A percentile compares a stretch with the other conserved stretches of the same genome.
phyloP scores from a whole-genome alignment of 768 basidiomycete genomes.

The Roridomyces roridus region DNA sequence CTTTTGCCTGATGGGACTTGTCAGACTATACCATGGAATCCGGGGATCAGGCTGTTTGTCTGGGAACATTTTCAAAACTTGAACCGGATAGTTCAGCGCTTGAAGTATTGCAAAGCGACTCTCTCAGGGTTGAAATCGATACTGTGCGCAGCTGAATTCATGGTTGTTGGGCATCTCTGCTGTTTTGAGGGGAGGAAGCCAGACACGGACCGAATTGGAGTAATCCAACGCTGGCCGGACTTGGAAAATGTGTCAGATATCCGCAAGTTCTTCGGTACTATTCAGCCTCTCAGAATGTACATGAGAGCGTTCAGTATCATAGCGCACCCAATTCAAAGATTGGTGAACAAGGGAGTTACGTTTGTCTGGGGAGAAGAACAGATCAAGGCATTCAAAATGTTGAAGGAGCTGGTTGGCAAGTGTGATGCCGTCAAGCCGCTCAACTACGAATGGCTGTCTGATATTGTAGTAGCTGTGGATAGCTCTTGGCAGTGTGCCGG shows the following conservation, averaged over 20 bases:
- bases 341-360: neutral
- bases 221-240: conserved; percentile 29
- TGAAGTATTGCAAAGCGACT: too few species aligned
- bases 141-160: conserved; percentile 20
- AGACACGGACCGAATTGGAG: conserved; percentile 30
- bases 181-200: too few species aligned
- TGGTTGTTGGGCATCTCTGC: conserved; percentile 42
- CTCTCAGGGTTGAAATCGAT: conserved; percentile 30
- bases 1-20: too few species aligned
- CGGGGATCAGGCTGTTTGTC: conserved; percentile 35
- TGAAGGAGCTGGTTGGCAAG: conserved; percentile 32
- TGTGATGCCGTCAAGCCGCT: conserved; percentile 37
- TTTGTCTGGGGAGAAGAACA: conserved; percentile 11
- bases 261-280: conserved; percentile 37
- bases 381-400: conserved; percentile 19
- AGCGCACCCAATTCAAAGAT: conserved; percentile 23
- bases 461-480: conserved; percentile 44
- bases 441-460: conserved; percentile 33
- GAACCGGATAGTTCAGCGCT: conserved; percentile 41
- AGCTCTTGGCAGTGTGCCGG: conserved; percentile 41
- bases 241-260: conserved; percentile 19
- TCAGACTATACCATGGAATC: conserved; percentile 33
- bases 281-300: conserved; percentile 36
- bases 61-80: conserved; percentile 43
- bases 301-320: conserved; percentile 33